A percentile compares a stretch with the other conserved stretches of the same genome.
These are phyloP conservation scores for Fusarium marasasianum DNA, from an alignment of 2,329 filamentous ascomycete species.

Conservation along the genomic window DNA sequence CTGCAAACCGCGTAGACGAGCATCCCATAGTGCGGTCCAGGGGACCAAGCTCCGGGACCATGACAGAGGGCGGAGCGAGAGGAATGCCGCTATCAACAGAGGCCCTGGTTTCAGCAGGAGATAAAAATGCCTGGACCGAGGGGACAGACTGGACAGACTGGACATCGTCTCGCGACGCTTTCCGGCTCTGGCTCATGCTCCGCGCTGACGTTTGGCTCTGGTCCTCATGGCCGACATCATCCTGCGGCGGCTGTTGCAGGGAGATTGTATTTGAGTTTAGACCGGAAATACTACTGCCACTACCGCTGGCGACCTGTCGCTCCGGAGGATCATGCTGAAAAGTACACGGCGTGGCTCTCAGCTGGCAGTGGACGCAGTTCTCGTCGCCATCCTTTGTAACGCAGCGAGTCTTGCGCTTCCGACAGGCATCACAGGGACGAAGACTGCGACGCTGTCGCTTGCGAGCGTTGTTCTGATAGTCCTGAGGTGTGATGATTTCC, in stretches of 20 bases:
- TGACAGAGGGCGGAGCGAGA: constrained; percentile 26
- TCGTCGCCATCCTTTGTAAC: constrained; percentile 45
- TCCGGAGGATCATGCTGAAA: constrained; percentile 45
- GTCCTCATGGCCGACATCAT: constrained; percentile 31
- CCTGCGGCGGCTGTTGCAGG: constrained; percentile 8
- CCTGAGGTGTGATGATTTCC: constrained; percentile 47
- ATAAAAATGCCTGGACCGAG: constrained; percentile 39
- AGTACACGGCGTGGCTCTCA: constrained; percentile 42
- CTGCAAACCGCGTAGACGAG: constrained; percentile 41
- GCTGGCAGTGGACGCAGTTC: constrained; percentile 44
- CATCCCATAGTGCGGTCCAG: constrained; percentile 40
- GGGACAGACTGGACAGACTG: constrained; percentile 37
- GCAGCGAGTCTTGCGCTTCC: constrained; percentile 48
- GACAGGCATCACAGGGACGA: constrained; percentile 47
- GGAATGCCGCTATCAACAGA: constrained; percentile 37
- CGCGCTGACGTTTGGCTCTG: constrained; percentile 15
- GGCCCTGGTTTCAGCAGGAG: constrained; percentile 39
- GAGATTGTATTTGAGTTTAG: constrained; percentile 7
- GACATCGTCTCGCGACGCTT: constrained; percentile 39
- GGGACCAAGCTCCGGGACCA: constrained; percentile 27
- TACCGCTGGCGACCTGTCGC: constrained; percentile 33
- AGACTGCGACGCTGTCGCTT: constrained; percentile 44
- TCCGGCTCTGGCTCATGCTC: constrained; percentile 31
- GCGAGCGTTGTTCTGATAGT: constrained; percentile 43
- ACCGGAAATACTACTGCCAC: constrained; percentile 12